A percentile compares a stretch with the other conserved stretches of the same genome.
phyloP scores from a whole-genome alignment of 2,329 filamentous ascomycete genomes.

The Colletotrichum godetiae region DNA sequence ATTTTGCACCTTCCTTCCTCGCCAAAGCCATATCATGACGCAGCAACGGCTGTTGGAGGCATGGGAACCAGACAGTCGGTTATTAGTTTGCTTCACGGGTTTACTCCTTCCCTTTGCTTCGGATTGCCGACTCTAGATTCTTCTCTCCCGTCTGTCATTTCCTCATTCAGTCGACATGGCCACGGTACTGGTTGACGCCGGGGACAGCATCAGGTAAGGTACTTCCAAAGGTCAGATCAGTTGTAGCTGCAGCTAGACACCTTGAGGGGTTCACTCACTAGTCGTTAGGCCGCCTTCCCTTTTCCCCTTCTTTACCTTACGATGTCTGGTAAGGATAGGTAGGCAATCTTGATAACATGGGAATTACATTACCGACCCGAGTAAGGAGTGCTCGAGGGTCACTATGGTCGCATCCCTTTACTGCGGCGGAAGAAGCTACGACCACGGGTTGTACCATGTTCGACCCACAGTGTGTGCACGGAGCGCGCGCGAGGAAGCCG shows the following conservation, averaged over 20 bases:
- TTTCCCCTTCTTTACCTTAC: background rate
- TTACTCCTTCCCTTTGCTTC: background rate
- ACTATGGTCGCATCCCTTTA: background rate
- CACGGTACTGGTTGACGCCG: background rate
- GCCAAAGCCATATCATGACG: background rate
- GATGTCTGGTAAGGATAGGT: background rate
- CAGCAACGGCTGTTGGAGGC: background rate
- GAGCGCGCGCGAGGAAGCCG: slow-evolving; percentile 22
- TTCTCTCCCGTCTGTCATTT: background rate
- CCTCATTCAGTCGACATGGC: background rate
- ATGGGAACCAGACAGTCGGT: background rate
- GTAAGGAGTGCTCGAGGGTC: background rate
- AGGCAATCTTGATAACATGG: slow-evolving; percentile 21
- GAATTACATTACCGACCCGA: slow-evolving; percentile 15
- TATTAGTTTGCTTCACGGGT: background rate
- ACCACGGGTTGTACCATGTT: background rate
- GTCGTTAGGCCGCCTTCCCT: background rate
- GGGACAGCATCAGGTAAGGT: background rate
- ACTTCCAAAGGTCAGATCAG: background rate
- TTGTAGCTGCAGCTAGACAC: background rate
- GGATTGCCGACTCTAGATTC: background rate
- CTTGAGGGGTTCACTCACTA: background rate
- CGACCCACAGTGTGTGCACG: slow-evolving; percentile 25
- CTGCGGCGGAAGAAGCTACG: background rate
- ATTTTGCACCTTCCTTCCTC: slow-evolving; percentile 1